A percentile compares a stretch with the other conserved stretches of the same genome.
Conservation (phyloP, 2,329 filamentous ascomycete genomes). For the Ceratocystis destructans region DNA sequence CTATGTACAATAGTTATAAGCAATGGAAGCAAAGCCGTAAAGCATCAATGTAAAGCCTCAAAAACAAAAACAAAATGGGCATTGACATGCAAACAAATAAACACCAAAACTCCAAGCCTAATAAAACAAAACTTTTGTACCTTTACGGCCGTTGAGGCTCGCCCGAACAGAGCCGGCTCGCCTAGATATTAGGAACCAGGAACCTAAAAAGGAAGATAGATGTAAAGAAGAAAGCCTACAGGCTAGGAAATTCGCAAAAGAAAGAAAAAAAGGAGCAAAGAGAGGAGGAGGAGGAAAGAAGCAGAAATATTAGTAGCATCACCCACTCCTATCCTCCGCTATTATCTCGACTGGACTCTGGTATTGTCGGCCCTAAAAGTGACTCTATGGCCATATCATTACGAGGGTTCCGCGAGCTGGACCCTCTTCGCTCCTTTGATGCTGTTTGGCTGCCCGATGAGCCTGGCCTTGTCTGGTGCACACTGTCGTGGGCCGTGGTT, state of each 20-base stretch:
- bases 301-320: neutral
- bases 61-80: neutral
- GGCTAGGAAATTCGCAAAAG: neutral
- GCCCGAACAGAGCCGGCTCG: neutral
- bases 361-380: neutral
- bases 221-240: neutral
- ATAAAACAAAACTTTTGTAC: too few species aligned
- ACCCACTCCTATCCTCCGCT: neutral
- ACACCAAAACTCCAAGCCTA: too few species aligned
- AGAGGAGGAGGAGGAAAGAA: neutral
- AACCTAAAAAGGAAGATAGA: neutral
- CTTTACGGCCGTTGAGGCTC: neutral
- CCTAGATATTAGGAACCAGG: neutral
- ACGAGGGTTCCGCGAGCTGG: neutral
- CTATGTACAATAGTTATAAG: neutral
- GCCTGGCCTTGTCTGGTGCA: neutral
- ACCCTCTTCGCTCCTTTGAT: neutral
- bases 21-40: neutral
- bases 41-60: neutral
- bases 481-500: neutral
- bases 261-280: too few species aligned
- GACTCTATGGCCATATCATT: conserved; percentile 16
- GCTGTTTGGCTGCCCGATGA: neutral
- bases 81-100: neutral
- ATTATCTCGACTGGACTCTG: neutral